Evolutionary conservation across 345 rosid genomes (phyloP).

Genomic region (Aegle marmelos): DNA sequence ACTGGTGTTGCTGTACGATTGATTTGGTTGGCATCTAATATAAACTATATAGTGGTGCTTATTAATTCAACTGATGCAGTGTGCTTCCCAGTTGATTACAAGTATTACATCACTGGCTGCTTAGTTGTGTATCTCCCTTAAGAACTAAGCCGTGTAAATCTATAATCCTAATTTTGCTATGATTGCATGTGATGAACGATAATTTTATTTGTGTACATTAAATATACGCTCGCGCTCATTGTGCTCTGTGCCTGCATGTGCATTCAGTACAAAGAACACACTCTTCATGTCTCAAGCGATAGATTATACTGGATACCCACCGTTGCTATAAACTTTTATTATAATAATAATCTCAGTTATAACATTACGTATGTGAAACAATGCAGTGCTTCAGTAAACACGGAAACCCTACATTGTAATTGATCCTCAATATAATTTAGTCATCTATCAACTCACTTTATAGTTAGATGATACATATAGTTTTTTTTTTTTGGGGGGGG

Average conservation of each 20-base stretch:
- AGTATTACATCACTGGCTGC: not conserved
- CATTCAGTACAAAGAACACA: not conserved
- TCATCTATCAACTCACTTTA: too few relatives aligned
- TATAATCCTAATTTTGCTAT: not conserved
- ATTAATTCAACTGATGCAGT: not conserved
- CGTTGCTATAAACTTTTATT: not conserved
- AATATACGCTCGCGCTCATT: not conserved
- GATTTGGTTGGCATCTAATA: conserved; percentile 6
- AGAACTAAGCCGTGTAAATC: not conserved
- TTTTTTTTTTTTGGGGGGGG: too few relatives aligned
- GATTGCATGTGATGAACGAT: not conserved
- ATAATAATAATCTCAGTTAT: not conserved
- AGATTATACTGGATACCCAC: not conserved
- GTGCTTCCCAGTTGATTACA: not conserved
- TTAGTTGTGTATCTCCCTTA: not conserved
- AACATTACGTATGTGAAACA: not conserved
- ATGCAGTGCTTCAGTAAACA: not conserved
- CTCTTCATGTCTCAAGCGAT: not conserved
- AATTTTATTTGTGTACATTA: not conserved
- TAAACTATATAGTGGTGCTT: not conserved
- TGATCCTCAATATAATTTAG: not conserved
- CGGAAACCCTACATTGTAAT: not conserved
- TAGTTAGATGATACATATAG: too few relatives aligned
- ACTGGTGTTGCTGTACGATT: not conserved
- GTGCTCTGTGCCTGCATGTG: not conserved